phyloP scores from a whole-genome alignment of 2,329 filamentous ascomycete genomes.

The Trichoderma koningiopsis region DNA sequence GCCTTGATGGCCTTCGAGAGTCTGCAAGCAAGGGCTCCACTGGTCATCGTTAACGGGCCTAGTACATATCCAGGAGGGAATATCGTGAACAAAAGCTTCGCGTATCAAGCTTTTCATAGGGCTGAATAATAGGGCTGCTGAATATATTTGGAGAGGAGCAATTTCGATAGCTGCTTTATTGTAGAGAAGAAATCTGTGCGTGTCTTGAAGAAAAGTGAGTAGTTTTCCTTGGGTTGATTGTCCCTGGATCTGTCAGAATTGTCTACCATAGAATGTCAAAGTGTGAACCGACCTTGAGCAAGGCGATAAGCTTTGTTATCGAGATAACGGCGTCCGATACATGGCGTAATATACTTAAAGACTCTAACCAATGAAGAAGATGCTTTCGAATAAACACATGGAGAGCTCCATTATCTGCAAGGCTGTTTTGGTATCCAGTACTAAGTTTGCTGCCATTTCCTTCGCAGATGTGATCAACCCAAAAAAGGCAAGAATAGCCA shows the following conservation, averaged over 20 bases:
- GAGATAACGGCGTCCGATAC: conserved; percentile 30
- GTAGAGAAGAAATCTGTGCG: conserved; percentile 35
- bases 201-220: conserved; percentile 33
- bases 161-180: conserved; percentile 34
- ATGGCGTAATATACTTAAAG: conserved; percentile 40
- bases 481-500: conserved; percentile 32
- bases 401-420: conserved; percentile 13
- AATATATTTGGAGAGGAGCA: conserved; percentile 39
- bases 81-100: conserved; percentile 18
- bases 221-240: neutral
- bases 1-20: conserved; percentile 15
- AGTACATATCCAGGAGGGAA: conserved; percentile 11
- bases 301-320: conserved; percentile 20
- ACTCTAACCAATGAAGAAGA: conserved; percentile 49
- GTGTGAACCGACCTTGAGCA: conserved; percentile 23
- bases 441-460: neutral
- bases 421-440: neutral
- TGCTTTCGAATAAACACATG: conserved; percentile 40
- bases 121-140: conserved; percentile 38
- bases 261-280: neutral
- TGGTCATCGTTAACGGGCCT: neutral
- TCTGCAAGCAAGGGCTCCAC: conserved; percentile 19
- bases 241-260: neutral
- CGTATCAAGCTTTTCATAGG: conserved; percentile 33
- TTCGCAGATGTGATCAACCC: conserved; percentile 30